Base-by-base conservation (phyloP, 2,329 filamentous ascomycete genomes). In the Alternaria atra region DNA sequence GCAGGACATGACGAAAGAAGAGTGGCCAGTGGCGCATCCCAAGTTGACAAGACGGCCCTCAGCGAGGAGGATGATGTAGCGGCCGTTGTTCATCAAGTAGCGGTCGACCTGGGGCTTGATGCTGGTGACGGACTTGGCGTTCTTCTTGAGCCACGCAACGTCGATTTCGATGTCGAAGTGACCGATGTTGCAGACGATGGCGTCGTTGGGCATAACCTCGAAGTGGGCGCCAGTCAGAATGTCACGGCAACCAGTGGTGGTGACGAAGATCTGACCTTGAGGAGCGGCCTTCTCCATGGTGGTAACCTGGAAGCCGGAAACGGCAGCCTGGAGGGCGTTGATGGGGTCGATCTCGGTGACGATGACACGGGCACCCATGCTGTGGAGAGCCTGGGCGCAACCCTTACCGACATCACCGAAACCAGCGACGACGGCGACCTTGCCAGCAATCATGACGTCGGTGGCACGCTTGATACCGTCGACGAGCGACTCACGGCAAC, bases 151-250 rank as follows among this genome's bases (percentile, higher is more conserved):
- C 95, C 95, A 99, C 72, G 95, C 95, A 84, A 99, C 95, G 82
- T 99, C 95, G 77, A 99, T 99, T 87, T 99, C 95, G 77, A 97
- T 97, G 83, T 99, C 94, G 84, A 99, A 99, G 88, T 99, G 94
- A 81, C 94, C 94, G 85, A 99, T 99, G 89, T 99, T 99, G 93
- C 94, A 98, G 75, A 98, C 94, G 77, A 99, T 98, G 82, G 94
- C 94, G 77, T 99, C 94, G 85, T 98, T 97, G 78, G 85, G 86
- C 94, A 99, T 99, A 75, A 83, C 88, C 86, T 96, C 90, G 82
- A 99, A 98, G 89, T 99, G 94, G 79, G 86, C 84, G 80, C 90
- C 93, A 75, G 91, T 90, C 70, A 99, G 89, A 80, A 99, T 98
- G 83, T 99, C 95, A 87, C 94, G 91, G 92, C 94, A 99, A 78